Evolutionary conservation across 2,329 filamentous ascomycete species (phyloP).

Genomic region (Trichoderma afroharzianum): DNA sequence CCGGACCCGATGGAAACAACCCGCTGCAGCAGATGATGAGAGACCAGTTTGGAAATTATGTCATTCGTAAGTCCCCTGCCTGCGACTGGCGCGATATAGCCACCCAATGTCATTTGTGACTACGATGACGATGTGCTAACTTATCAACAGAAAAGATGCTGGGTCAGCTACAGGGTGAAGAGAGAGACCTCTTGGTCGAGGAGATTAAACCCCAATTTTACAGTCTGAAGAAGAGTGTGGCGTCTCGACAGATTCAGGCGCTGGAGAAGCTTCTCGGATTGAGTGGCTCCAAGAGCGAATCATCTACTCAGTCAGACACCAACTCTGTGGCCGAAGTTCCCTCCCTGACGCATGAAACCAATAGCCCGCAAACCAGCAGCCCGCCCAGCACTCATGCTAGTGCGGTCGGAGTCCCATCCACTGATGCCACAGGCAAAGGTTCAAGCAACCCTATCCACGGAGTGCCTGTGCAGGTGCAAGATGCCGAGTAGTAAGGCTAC

Average conservation of each 20-base stretch:
- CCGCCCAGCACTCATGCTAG: slow-evolving; percentile 61
- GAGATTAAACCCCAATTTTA: slow-evolving; percentile 61
- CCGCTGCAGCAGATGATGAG: slow-evolving; percentile 76
- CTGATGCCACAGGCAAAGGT: slow-evolving; percentile 27
- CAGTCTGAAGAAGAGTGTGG: slow-evolving; percentile 60
- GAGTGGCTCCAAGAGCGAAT: slow-evolving; percentile 26
- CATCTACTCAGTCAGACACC: slow-evolving; percentile 42
- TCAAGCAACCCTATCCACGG: slow-evolving; percentile 17
- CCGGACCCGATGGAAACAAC: slow-evolving; percentile 61
- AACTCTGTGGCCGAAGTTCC: slow-evolving; percentile 60
- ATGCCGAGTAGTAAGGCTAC: slow-evolving; percentile 30
- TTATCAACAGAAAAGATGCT: slow-evolving; percentile 70
- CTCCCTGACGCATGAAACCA: slow-evolving; percentile 63
- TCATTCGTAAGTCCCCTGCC: slow-evolving; percentile 69
- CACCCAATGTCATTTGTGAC: background rate
- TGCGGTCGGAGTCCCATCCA: slow-evolving; percentile 40
- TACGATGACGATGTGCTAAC: background rate
- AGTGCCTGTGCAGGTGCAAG: slow-evolving; percentile 27
- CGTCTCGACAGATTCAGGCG: slow-evolving; percentile 56
- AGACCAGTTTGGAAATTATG: slow-evolving; percentile 93
- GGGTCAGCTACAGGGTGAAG: slow-evolving; percentile 55
- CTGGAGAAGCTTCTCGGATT: slow-evolving; percentile 34
- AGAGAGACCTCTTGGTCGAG: slow-evolving; percentile 57
- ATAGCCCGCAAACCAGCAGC: slow-evolving; percentile 65
- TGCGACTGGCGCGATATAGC: slow-evolving; percentile 26